phyloP scores from a whole-genome alignment of 495 filamentous ascomycete genomes.

The Penicillium alfredii region DNA sequence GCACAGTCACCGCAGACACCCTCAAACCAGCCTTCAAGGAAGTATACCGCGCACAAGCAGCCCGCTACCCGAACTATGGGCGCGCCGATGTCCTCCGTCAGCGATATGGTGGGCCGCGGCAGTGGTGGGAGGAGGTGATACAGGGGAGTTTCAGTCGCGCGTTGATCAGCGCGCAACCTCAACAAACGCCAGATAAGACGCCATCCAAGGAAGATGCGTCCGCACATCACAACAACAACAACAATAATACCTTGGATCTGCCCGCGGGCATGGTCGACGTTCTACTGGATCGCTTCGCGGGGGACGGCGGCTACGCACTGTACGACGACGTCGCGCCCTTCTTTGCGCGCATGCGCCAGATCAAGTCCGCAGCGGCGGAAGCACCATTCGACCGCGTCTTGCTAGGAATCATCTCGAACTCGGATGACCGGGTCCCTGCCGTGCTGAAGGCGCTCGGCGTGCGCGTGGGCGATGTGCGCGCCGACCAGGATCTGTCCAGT shows the following conservation, averaged over 20 bases:
- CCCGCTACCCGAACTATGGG: conserved; percentile 62
- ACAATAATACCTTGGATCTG: not conserved
- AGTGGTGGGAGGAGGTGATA: conserved; percentile 69
- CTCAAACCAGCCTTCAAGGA: conserved; percentile 35
- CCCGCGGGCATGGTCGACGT: conserved; percentile 46
- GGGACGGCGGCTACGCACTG: conserved; percentile 54
- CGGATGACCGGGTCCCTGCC: conserved; percentile 61
- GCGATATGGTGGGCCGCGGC: conserved; percentile 44
- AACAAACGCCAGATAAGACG: not conserved
- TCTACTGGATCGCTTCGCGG: conserved; percentile 57
- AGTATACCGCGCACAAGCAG: conserved; percentile 47
- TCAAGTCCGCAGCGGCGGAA: conserved; percentile 1
- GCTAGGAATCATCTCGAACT: conserved; percentile 70
- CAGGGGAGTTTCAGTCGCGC: conserved; percentile 24
- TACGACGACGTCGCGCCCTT: conserved; percentile 49
- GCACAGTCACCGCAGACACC: conserved; percentile 22
- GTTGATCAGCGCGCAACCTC: conserved; percentile 1
- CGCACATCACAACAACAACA: not conserved
- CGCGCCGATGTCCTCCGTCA: conserved; percentile 36
- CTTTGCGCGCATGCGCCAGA: conserved; percentile 39
- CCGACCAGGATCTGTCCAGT: conserved; percentile 28
- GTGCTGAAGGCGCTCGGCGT: conserved; percentile 60
- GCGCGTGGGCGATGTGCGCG: conserved; percentile 39
- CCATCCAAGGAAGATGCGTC: not conserved
- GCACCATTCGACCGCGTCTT: conserved; percentile 35